Evolutionary conservation across 1,284 basidiomycete species (phyloP).

Genomic region (Cryptococcus amylolentus): DNA sequence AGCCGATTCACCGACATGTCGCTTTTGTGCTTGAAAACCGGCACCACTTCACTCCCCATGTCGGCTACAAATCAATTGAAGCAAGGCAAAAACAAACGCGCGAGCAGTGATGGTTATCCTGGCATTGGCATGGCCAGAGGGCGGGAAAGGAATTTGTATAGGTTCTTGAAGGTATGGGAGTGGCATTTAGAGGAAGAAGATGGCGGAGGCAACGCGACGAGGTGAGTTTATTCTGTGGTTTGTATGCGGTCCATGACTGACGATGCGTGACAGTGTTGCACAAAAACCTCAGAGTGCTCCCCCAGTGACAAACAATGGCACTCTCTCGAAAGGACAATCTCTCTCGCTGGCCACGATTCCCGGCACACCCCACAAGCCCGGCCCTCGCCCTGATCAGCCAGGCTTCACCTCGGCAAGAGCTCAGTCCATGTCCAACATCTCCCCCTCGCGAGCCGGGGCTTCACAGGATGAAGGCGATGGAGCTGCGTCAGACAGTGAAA

Average conservation of each 20-base stretch:
- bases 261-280: background rate
- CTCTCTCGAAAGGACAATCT: too few species aligned
- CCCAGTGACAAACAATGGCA: background rate
- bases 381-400: background rate
- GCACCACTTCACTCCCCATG: conserved; percentile 80
- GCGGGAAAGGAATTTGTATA: conserved; percentile 67
- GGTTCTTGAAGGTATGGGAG: conserved; percentile 68
- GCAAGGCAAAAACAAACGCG: background rate
- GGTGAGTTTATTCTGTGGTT: conserved; percentile 57
- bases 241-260: background rate
- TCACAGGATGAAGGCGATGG: background rate
- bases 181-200: conserved; percentile 54
- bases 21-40: conserved; percentile 82
- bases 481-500: background rate
- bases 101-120: conserved; percentile 50
- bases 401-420: background rate
- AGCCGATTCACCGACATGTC: conserved; percentile 84
- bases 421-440: background rate
- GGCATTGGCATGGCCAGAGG: conserved; percentile 31
- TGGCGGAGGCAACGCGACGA: conserved; percentile 58
- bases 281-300: conserved; percentile 6
- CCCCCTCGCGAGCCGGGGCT: background rate
- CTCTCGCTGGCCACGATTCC: conserved; percentile 11
- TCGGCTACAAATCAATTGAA: conserved; percentile 50
- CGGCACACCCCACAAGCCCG: conserved; percentile 9